phyloP scores from a whole-genome alignment of 495 filamentous ascomycete species.

The Neurospora discreta region DNA sequence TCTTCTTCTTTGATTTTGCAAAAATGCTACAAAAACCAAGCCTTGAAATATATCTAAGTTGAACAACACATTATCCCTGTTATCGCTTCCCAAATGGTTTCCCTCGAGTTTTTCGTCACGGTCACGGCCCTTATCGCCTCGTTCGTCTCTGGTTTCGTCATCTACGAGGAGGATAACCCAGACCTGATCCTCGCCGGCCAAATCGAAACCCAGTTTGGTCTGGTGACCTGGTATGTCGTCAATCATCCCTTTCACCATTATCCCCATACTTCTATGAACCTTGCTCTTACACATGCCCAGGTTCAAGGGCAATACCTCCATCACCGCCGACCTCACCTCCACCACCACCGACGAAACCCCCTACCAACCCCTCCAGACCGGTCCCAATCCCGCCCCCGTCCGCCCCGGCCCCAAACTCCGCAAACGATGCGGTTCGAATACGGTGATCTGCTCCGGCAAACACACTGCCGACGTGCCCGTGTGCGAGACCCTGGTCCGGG shows the following conservation, averaged over 20 bases:
- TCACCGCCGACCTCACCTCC: background rate
- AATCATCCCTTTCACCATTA: background rate
- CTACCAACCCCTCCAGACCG: background rate
- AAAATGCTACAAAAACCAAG: background rate
- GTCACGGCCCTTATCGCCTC: background rate
- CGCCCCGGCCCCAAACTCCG: background rate
- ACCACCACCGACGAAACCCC: background rate
- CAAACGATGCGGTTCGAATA: background rate
- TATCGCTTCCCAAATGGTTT: background rate
- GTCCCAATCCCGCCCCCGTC: background rate
- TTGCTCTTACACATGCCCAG: background rate
- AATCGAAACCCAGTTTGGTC: background rate
- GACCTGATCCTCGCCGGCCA: background rate
- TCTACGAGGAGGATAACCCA: background rate
- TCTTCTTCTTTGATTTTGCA: background rate
- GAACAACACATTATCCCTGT: background rate
- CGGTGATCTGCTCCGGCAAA: background rate
- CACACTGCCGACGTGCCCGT: background rate
- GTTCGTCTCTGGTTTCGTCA: background rate
- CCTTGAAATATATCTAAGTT: background rate
- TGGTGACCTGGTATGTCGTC: background rate
- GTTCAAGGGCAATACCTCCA: background rate
- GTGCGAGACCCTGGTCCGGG: background rate
- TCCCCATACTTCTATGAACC: background rate
- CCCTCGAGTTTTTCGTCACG: background rate